These are phyloP conservation scores for Phytopythium montanum DNA, from an alignment of 352 stramenopile genomes.

Conservation along the genomic window DNA sequence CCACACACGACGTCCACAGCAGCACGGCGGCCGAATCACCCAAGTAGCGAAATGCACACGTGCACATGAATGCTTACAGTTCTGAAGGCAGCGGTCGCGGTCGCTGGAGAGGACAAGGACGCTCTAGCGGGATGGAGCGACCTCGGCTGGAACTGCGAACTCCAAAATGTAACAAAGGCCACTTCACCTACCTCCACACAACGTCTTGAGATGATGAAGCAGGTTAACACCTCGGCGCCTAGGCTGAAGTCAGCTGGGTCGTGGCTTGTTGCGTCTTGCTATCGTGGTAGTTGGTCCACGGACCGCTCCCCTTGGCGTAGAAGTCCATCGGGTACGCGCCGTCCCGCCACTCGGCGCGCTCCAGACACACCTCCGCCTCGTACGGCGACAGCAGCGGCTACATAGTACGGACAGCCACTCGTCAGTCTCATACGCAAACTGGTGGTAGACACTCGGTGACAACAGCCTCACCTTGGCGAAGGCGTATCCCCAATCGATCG, in stretches of 20 bases:
- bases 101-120: not conserved
- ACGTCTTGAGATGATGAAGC: not conserved
- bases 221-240: not conserved
- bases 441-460: not conserved
- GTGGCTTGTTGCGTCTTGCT: conserved; percentile 21
- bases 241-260: conserved; percentile 2
- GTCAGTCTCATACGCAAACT: not conserved
- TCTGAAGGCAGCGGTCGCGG: not conserved
- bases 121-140: not conserved
- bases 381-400: conserved; percentile 96
- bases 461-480: conserved; percentile 79
- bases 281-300: conserved; percentile 97
- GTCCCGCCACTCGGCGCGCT: conserved; percentile 83
- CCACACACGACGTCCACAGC: not conserved
- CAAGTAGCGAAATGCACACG: not conserved
- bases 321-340: conserved; percentile 99
- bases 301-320: conserved; percentile 94
- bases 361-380: conserved; percentile 95
- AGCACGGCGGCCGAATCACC: not conserved
- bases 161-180: not conserved
- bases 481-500: conserved; percentile 98
- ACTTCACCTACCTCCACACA: not conserved
- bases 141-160: not conserved
- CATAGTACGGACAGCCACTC: not conserved
- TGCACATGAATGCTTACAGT: conserved; percentile 1